Conservation (phyloP, 2,329 filamentous ascomycete genomes). For the Aspergillus fumigatiaffinis region DNA sequence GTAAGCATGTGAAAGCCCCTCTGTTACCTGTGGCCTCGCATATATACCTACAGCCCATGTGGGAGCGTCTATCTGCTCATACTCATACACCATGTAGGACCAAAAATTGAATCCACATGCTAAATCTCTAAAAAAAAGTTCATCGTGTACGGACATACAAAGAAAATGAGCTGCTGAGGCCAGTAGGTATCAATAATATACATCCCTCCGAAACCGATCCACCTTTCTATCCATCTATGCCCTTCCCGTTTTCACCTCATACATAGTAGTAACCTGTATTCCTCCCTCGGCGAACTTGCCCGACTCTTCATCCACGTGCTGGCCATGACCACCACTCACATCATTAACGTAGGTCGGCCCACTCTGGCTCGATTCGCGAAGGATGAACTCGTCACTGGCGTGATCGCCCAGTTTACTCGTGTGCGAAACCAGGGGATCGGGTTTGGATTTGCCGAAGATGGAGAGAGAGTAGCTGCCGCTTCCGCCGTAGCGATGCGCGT, state of each 20-base stretch:
- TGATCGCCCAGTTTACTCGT: constrained; percentile 1
- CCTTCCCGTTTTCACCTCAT: constrained; percentile 10
- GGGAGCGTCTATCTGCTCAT: too few species aligned
- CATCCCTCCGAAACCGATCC: not conserved
- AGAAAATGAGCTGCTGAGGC: not conserved
- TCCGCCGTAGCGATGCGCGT: not conserved
- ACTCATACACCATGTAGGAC: too few species aligned
- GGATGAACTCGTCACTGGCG: constrained; percentile 11
- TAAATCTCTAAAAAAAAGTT: not conserved
- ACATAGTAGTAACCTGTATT: constrained; percentile 19
- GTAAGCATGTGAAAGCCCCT: too few species aligned
- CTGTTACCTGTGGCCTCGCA: too few species aligned
- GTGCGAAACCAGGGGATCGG: constrained; percentile 3
- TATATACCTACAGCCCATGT: too few species aligned
- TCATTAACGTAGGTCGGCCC: not conserved
- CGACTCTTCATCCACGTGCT: constrained; percentile 9
- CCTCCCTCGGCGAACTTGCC: constrained; percentile 4
- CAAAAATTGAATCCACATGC: too few species aligned
- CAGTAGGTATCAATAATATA: not conserved
- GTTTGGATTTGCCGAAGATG: constrained; percentile 4
- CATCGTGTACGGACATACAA: not conserved
- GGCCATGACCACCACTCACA: constrained; percentile 2
- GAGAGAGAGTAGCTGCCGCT: constrained; percentile 9
- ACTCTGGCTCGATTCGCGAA: constrained; percentile 1
- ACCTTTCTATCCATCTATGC: not conserved